Evolutionary conservation across 306 rosid genomes (phyloP).

Genomic region (Vachellia pachyceras): DNA sequence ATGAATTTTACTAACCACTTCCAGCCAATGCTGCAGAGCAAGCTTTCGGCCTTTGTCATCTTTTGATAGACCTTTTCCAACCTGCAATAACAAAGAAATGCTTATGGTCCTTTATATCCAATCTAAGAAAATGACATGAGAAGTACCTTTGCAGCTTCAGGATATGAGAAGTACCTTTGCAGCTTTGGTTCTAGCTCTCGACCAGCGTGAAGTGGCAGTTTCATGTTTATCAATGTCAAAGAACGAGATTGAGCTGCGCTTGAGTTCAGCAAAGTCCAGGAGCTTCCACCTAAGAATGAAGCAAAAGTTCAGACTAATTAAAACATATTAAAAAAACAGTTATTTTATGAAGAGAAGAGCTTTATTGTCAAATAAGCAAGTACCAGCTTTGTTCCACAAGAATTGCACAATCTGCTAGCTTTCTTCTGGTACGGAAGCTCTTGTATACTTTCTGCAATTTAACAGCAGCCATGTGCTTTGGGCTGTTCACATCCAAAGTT

Average conservation of each 20-base stretch:
- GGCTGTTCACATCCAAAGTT: conserved; percentile 43
- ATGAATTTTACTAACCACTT: conserved; percentile 59
- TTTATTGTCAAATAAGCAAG: neutral
- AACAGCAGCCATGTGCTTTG: conserved; percentile 65
- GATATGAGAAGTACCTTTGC: conserved; percentile 56
- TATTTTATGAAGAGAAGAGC: neutral
- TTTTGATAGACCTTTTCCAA: conserved; percentile 74
- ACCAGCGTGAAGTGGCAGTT: conserved; percentile 75
- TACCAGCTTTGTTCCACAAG: conserved; percentile 82
- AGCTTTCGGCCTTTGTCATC: conserved; percentile 67
- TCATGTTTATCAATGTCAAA: conserved; percentile 71
- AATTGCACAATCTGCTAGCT: conserved; percentile 79
- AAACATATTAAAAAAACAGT: neutral
- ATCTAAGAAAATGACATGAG: neutral
- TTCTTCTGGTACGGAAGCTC: conserved; percentile 76
- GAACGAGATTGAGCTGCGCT: conserved; percentile 69
- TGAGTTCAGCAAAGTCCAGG: conserved; percentile 70
- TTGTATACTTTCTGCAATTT: conserved; percentile 78
- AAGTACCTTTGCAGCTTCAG: neutral
- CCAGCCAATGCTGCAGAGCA: conserved; percentile 77
- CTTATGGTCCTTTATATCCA: conserved; percentile 13
- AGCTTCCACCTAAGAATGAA: conserved; percentile 69
- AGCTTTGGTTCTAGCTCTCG: conserved; percentile 73
- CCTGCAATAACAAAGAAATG: conserved; percentile 49
- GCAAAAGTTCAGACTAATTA: conserved; percentile 18